Base-by-base conservation (phyloP, 2,329 filamentous ascomycete species). In the Corynespora cassiicola region DNA sequence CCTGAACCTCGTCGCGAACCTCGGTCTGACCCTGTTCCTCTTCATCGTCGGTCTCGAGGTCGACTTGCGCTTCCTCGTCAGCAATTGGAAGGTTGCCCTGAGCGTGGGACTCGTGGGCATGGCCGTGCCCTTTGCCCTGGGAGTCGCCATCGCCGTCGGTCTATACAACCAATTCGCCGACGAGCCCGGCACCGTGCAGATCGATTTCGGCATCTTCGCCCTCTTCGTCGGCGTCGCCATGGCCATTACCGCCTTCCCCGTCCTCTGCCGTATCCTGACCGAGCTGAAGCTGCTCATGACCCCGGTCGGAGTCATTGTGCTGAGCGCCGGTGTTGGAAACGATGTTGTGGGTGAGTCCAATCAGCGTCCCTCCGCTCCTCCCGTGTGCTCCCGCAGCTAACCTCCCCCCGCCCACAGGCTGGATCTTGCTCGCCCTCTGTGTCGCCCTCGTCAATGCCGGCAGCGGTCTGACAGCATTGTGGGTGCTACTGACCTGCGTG, bases 221-320 rank as follows among this genome's bases (percentile, higher is more conserved):
- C 76, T 90, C 16, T 97, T 97, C 63, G 88, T 96, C 50, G 92
- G 91, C 67, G 91, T 95, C 36, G 92, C 92, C 1, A 85, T 96
- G 69, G 88, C 90, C 18, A 97, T 97, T 54, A 96, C 92, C 1
- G 90, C 83, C 10, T 86, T 97, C 56, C 92, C 92, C 0, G 92
- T 97, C 0, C 80, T 97, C 9, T 96, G 92, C 61, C 88, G 92
- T 65, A 97, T 97, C 52, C 74, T 97, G 50, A 92, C 90, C 0
- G 91, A 96, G 67, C 75, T 97, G 36, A 94, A 96, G 56, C 76
- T 97, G 32, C 82, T 97, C 4, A 74, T 80, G 37, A 94, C 90
- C 2, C 81, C 86, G 1, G 91, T 96, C 5, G 91, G 91, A 59
- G 82, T 96, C 22, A 95, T 95, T 23, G 88, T 91, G 2, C 77